Evolutionary conservation across 768 basidiomycete species (phyloP), one percentile per base, ranked within the genome.

Genomic region (Mycena haematopus): DNA sequence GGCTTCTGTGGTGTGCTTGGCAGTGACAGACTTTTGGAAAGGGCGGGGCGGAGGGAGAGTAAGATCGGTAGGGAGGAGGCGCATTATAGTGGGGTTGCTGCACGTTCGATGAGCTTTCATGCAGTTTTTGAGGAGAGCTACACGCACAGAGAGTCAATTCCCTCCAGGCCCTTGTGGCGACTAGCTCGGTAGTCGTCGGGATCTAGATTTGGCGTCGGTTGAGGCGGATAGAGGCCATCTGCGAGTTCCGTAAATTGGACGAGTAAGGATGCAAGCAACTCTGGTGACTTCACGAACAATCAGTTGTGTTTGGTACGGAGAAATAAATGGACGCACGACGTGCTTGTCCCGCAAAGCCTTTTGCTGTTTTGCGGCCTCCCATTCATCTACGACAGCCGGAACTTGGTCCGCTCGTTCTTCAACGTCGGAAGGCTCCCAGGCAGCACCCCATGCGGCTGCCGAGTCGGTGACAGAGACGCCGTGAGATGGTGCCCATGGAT

Each of bases 141-240:
- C 53, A 83, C 90, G 82, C 72, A 92, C 91, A 90, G 71, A 66
- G 82, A 82, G 56, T 84, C 76, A n/a, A 82, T 77, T 33, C 76
- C 76, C n/a, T 81, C 79, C 53, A 88, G 62, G 6, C 82, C 82
- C 51, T 73, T 75, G 58, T 74, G 72, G 74, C 80, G 78, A 64
- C 68, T 72, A 45, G 70, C 72, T 19, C 72, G 76, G 58, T 74
- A 72, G 29, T 69, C 67, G 24, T 71, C 65, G 15, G 72, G 70
- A 31, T 67, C 67, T 7, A 58, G 40, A 52, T 55, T 63, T 29
- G 36, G 64, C 55, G 19, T 38, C 10, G 58, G 46, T 27, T 56
- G 33, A 25, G 72, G 66, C 2, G 87, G 84, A 84, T 84, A 90
- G 2, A 88, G 68, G 0, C 85, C 85, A 36, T 74, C 65, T 9